phyloP scores from a whole-genome alignment of 2,329 filamentous ascomycete species.

The Mollisia scopiformis region DNA sequence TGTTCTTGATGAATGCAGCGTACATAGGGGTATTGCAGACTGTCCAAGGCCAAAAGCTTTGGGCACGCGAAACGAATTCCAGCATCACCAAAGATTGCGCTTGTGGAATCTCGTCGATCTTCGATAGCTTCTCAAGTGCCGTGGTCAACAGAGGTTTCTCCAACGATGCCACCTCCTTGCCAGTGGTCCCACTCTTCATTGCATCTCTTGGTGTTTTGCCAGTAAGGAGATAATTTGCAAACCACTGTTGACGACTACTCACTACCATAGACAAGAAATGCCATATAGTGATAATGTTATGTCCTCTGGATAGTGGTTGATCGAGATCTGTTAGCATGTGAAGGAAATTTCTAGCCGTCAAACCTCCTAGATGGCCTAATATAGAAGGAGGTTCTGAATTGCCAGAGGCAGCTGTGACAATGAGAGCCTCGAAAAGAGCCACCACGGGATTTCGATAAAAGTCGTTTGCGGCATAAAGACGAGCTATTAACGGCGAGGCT shows the following conservation, averaged over 20 bases:
- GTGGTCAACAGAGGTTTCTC: slow-evolving; percentile 72
- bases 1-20: slow-evolving; percentile 69
- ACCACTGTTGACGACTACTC: slow-evolving; percentile 91
- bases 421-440: slow-evolving; percentile 71
- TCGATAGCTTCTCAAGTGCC: slow-evolving; percentile 71
- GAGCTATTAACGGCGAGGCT: slow-evolving; percentile 73
- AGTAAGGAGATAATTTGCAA: slow-evolving; percentile 90
- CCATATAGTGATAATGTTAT: slow-evolving; percentile 75
- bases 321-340: slow-evolving; percentile 77
- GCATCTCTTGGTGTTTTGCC: slow-evolving; percentile 82
- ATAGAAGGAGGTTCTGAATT: slow-evolving; percentile 85
- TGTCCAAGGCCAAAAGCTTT: slow-evolving; percentile 96
- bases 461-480: slow-evolving; percentile 73
- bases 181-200: slow-evolving; percentile 54
- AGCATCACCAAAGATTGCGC: slow-evolving; percentile 74
- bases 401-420: slow-evolving; percentile 68
- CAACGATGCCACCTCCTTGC: slow-evolving; percentile 46
- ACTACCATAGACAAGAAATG: slow-evolving; percentile 84
- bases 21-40: slow-evolving; percentile 80
- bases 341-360: slow-evolving; percentile 83
- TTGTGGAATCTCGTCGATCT: slow-evolving; percentile 66
- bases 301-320: slow-evolving; percentile 68
- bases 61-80: slow-evolving; percentile 83
- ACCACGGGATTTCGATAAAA: slow-evolving; percentile 68
- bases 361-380: slow-evolving; percentile 84